Evolutionary conservation across 2,329 filamentous ascomycete genomes (phyloP), one percentile per base, ranked within the genome.

Genomic region (Botrytis byssoidea): DNA sequence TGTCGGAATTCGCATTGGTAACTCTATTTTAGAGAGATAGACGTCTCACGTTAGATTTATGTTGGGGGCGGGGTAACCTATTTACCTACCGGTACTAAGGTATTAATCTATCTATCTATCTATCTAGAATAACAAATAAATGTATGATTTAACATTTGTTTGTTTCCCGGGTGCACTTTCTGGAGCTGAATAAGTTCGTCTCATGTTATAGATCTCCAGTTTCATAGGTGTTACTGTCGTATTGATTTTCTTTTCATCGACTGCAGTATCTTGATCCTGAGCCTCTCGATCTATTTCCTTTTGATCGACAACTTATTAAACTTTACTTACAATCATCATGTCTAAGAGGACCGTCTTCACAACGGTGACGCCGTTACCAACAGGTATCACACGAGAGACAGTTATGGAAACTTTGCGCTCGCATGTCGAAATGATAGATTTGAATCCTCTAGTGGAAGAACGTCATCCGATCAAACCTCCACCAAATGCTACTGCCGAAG

Each of bases 371-470:
- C 92, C 93, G 29, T 86, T 97, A 46, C 94, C 94, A 14, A 78
- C 88, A 3, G 85, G 86, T 77, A 88, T 96, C 77, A 86, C 89
- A 66, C 89, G 93, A 72, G 86, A 91, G 77, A 87, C 88, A n/a
- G 93, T 93, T 60, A 81, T 97, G 76, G 86, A 89, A 71, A 93
- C 93, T 77, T 89, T 97, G 46, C 93, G 94, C 82, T 87, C 92
- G 82, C 93, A 97, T 83, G 82, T 87, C 68, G 90, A 90, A 78
- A 97, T 97, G 91, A 97, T 97, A 79, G 91, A 95, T 80, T 85
- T 97, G 73, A 74, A 74, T 20, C 72, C 72, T 14, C 25, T 72
- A 29, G 91, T 97, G 72, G 89, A 92, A 75, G 90, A 92, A 75
- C 88, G 93, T 73, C 87, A 90, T 77, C 86, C 86, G 46, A 93